Percentiles rank a stretch among this genome's conserved stretches.
Evolutionary conservation across 768 basidiomycete genomes (phyloP).

Genomic region (Boletus reticulatus): DNA sequence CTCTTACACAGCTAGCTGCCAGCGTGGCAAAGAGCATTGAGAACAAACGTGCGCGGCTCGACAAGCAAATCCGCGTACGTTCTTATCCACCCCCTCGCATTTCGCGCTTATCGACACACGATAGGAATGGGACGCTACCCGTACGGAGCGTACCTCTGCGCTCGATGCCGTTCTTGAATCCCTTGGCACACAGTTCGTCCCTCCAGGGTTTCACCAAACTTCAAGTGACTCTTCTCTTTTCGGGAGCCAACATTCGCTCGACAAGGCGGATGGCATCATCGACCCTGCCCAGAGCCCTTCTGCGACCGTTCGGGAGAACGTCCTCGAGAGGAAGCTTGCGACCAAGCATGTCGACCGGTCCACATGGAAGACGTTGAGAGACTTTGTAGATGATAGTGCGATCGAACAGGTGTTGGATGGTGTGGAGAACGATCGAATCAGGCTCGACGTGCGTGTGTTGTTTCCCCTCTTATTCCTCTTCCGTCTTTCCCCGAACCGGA

Average conservation of each 20-base stretch:
- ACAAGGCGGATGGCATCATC: slow-evolving; percentile 36
- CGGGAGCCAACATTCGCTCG: slow-evolving; percentile 66
- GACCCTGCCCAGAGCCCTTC: slow-evolving; percentile 35
- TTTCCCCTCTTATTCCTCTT: neutral
- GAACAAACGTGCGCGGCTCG: slow-evolving; percentile 60
- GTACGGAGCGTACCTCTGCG: slow-evolving; percentile 56
- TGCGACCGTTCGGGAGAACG: slow-evolving; percentile 29
- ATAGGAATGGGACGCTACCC: slow-evolving; percentile 70
- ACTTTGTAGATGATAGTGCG: slow-evolving; percentile 82
- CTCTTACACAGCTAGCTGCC: slow-evolving; percentile 58
- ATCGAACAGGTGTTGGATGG: slow-evolving; percentile 75
- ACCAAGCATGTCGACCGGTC: slow-evolving; percentile 42
- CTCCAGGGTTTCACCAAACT: slow-evolving; percentile 71
- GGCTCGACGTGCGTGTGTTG: slow-evolving; percentile 56
- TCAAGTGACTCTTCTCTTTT: slow-evolving; percentile 73
- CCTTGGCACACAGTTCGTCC: slow-evolving; percentile 69
- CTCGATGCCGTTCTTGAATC: slow-evolving; percentile 73
- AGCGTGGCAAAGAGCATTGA: slow-evolving; percentile 74
- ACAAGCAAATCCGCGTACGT: slow-evolving; percentile 60
- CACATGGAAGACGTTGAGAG: slow-evolving; percentile 78
- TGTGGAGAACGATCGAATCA: slow-evolving; percentile 66
- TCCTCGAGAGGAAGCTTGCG: slow-evolving; percentile 16
- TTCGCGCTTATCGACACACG: neutral
- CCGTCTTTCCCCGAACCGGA: neutral
- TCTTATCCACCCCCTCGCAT: neutral